Percentiles rank a stretch among this genome's conserved stretches.
phyloP scores from a whole-genome alignment of 2,329 filamentous ascomycete species.

The Orbilia oligospora region DNA sequence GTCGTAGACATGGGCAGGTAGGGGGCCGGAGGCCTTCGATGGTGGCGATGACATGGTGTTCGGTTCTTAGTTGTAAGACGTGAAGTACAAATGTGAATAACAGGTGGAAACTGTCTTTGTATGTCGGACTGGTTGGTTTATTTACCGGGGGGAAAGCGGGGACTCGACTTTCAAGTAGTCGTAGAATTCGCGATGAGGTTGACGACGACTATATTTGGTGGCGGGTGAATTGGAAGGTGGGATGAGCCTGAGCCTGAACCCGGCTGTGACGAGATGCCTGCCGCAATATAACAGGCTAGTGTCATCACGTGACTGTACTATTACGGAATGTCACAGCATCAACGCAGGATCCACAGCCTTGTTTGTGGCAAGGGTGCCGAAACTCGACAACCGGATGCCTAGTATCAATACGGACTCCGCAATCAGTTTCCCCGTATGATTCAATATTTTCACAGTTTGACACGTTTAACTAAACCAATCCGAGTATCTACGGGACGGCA shows the following conservation, averaged over 20 bases:
- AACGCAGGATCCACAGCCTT: slow-evolving; percentile 14
- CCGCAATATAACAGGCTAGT: slow-evolving; percentile 14
- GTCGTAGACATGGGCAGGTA: slow-evolving; percentile 49
- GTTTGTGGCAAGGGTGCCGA: not conserved
- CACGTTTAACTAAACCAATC: too few species aligned
- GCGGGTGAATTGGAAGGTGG: slow-evolving; percentile 43
- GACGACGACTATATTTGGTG: slow-evolving; percentile 40
- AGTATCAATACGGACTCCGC: not conserved
- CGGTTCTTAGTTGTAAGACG: not conserved
- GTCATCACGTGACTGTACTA: slow-evolving; percentile 2
- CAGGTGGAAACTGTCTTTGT: not conserved
- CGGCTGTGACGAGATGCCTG: slow-evolving; percentile 23
- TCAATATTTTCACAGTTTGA: too few species aligned
- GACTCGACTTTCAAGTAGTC: not conserved
- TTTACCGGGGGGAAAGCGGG: not conserved
- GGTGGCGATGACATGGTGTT: slow-evolving; percentile 47
- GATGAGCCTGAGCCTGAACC: slow-evolving; percentile 10
- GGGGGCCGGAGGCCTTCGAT: slow-evolving; percentile 48
- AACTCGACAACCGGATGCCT: not conserved
- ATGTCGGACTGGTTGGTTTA: not conserved
- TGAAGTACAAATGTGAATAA: not conserved
- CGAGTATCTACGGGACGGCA: too few species aligned
- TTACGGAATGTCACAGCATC: slow-evolving; percentile 6
- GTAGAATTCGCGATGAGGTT: slow-evolving; percentile 31
- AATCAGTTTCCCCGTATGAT: not conserved